Evolutionary conservation across 2,329 filamentous ascomycete genomes (phyloP), one percentile per base, ranked within the genome.

Genomic region (Monilinia fructicola): DNA sequence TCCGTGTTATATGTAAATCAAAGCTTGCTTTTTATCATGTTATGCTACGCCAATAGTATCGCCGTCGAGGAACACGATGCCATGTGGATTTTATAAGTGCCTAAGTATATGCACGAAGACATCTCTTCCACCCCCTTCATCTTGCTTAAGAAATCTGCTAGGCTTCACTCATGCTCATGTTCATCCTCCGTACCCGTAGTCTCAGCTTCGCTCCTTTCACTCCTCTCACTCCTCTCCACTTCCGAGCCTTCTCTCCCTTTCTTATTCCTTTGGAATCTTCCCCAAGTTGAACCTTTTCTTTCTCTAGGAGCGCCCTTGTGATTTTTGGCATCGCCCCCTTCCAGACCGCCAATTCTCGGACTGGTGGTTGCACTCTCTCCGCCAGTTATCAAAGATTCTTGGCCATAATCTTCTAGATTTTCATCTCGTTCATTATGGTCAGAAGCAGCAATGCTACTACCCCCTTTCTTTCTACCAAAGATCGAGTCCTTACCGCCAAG

Each of bases 371-470:
- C 52, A 46, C 52, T 56, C 28, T 46, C 52, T 46, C 62, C 61
- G 11, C 61, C 61, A 21, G 40, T 54, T 11, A 38, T 11, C 38
- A 54, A 14, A 23, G 83, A 81, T 69, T 86, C 84, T 28, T 78
- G 82, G 9, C 81, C 74, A 56, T 85, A 83, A 52, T 85, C 85
- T 23, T 84, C 84, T 64, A 88, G 67, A 53, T 71, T 83, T 73
- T 84, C 87, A 16, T 84, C 84, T 54, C 85, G 81, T 60, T 87
- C 85, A 7, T 79, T 79, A 74, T 82, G 82, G 64, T 88, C 86
- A 71, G 85, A 83, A 59, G 81, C 81, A 21, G 82, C 80, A 5
- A 64, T 69, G 74, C 84, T 87, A 58, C 84, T 82, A 7, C 83
- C 79, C 3, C 83, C 84, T 72, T 87, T 88, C 79, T 88, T 86